Evolutionary conservation across 2,329 filamentous ascomycete species (phyloP).

Genomic region (Ceratocystiopsis sp.): DNA sequence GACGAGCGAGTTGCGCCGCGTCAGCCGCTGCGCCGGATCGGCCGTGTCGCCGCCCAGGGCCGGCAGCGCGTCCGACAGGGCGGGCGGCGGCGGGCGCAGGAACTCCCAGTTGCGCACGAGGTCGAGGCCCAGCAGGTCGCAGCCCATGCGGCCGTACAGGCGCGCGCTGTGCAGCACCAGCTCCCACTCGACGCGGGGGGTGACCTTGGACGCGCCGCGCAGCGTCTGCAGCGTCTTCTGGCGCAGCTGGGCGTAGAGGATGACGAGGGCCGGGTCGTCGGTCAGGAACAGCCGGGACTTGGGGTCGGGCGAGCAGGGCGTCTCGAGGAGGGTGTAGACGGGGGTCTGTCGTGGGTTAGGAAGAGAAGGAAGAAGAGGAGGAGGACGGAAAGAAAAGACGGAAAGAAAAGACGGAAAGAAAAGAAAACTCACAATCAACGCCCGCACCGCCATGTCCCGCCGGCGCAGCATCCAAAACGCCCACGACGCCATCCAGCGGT

Average conservation of each 20-base stretch:
- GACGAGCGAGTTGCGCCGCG: conserved; percentile 58
- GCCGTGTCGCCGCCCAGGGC: conserved; percentile 27
- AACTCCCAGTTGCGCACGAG: conserved; percentile 76
- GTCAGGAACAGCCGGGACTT: conserved; percentile 67
- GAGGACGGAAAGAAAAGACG: not conserved
- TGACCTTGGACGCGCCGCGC: conserved; percentile 67
- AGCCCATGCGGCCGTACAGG: conserved; percentile 81
- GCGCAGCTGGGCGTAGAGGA: conserved; percentile 74
- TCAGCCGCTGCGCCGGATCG: conserved; percentile 44
- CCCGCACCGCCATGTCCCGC: conserved; percentile 68
- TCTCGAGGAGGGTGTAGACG: conserved; percentile 55
- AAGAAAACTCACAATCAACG: conserved; percentile 50
- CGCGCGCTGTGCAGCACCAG: conserved; percentile 77
- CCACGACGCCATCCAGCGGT: conserved; percentile 91
- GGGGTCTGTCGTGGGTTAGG: conserved; percentile 42
- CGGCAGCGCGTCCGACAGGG: conserved; percentile 22
- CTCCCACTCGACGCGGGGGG: conserved; percentile 65
- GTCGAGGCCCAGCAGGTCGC: conserved; percentile 75
- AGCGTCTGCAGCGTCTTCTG: conserved; percentile 70
- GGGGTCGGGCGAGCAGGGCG: conserved; percentile 49
- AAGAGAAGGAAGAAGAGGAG: not conserved
- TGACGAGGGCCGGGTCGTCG: conserved; percentile 77
- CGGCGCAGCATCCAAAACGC: conserved; percentile 81
- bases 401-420: not conserved
- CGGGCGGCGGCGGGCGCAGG: conserved; percentile 27